Evolutionary conservation across 371 early-diverging fungal genomes (phyloP), one percentile per base, ranked within the genome.

Genomic region (Rhizopus stolonifer): DNA sequence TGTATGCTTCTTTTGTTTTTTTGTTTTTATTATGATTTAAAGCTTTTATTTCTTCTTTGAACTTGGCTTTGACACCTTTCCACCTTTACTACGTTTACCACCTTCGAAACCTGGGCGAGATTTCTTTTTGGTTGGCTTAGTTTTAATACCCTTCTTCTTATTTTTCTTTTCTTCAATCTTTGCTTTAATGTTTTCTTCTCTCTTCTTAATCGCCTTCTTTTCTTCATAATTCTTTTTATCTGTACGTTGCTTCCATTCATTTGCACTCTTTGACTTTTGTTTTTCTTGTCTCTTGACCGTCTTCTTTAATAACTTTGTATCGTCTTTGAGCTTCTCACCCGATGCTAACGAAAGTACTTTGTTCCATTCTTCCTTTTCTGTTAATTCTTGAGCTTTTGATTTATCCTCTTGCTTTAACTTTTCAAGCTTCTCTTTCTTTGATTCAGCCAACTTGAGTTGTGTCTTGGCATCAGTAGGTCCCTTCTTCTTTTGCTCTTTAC

Each of bases 281-380:
- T 87, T 80, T 59, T 91, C 87, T 58, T 87, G 81, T 53, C 91
- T 84, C 74, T 93, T 94, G 52, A 97, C 81, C 0, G 91, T 88
- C 81, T 93, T 93, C 69, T 94, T 93, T 51, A 97, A 70, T 38
- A 94, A 71, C 63, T 86, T 90, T 34, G 85, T 64, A 52, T 97
- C 92, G 60, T 97, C 97, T 69, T 91, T 91, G 54, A 93, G 80
- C 72, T 91, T 93, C 56, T 91, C 89, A 56, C 97, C 97, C 38
- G 82, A 72, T 6, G 96, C 94, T 68, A 86, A 71, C 45, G 84
- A 79, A 46, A 90, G 45, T 2, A 90, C 88, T 73, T 88, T 91
- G 48, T 74, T 69, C 95, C 95, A 95, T 19, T 82, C 77, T 42
- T 83, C 83, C 60, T 84, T 88, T 59, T 93, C 92, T 54, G 79